Evolutionary conservation across 305 asterid species (phyloP).

Genomic region (Ilex paraguariensis): DNA sequence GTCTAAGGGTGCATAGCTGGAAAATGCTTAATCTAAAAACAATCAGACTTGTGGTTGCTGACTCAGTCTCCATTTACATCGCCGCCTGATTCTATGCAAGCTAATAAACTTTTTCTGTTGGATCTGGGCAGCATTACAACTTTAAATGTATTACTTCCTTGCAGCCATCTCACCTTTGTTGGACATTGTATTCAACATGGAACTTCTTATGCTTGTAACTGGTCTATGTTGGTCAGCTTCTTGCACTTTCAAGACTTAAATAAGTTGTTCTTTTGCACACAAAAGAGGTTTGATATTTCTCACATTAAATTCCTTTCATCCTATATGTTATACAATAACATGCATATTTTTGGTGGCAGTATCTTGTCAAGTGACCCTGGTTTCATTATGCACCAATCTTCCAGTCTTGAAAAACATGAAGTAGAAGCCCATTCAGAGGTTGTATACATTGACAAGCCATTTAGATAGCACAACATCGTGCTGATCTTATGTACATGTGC

Average conservation of each 20-base stretch:
- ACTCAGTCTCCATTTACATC: too few species aligned
- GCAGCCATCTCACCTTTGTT: constrained; percentile 35
- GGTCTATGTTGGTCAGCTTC: constrained; percentile 41
- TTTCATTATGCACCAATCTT: constrained; percentile 16
- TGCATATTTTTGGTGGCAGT: constrained; percentile 30
- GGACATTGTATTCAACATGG: constrained; percentile 31
- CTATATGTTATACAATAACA: constrained; percentile 10
- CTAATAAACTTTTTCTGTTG: too few species aligned
- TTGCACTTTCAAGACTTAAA: background rate
- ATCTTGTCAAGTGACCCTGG: constrained; percentile 46
- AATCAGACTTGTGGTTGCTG: too few species aligned
- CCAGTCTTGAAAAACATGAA: constrained; percentile 20
- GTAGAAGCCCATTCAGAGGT: constrained; percentile 33
- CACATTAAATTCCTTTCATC: background rate
- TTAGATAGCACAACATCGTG: constrained; percentile 5
- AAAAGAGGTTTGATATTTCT: background rate
- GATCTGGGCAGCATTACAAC: background rate
- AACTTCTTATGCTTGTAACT: constrained; percentile 27
- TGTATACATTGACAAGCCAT: constrained; percentile 1
- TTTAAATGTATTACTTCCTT: constrained; percentile 9
- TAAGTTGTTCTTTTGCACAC: background rate
- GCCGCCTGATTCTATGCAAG: too few species aligned
- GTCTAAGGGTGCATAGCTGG: too few species aligned
- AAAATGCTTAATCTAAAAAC: too few species aligned
- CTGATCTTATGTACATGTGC: constrained; percentile 6